These are phyloP conservation scores for Letharia columbiana DNA, from an alignment of 495 filamentous ascomycete species.

Conservation along the genomic window DNA sequence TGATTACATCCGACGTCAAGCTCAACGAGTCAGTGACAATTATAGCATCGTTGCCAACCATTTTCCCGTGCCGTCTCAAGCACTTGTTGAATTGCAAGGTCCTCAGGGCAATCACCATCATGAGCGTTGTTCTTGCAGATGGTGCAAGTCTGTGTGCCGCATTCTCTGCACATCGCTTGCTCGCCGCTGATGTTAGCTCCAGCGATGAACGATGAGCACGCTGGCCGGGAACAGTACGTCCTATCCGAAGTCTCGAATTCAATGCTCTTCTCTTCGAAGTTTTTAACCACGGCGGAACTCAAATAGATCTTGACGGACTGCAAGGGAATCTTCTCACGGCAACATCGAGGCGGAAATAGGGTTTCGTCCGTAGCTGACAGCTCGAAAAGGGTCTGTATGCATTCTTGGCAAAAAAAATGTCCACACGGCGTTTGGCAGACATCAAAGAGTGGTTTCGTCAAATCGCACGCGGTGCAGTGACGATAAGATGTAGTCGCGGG, in stretches of 20 bases:
- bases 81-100: constrained; percentile 31
- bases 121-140: constrained; percentile 41
- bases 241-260: constrained; percentile 40
- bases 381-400: constrained; percentile 36
- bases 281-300: constrained; percentile 21
- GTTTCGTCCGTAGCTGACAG: constrained; percentile 38
- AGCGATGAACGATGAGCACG: constrained; percentile 41
- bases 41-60: constrained; percentile 38
- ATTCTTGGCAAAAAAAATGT: constrained; percentile 43
- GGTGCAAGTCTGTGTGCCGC: constrained; percentile 35
- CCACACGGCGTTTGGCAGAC: constrained; percentile 22
- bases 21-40: constrained; percentile 35
- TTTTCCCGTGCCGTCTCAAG: constrained; percentile 30
- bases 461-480: constrained; percentile 15
- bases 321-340: constrained; percentile 34
- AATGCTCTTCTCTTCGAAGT: constrained; percentile 34
- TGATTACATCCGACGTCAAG: constrained; percentile 41
- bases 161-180: constrained; percentile 36
- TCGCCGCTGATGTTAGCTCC: constrained; percentile 27
- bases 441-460: constrained; percentile 5
- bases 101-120: constrained; percentile 35
- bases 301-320: constrained; percentile 30
- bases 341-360: constrained; percentile 47
- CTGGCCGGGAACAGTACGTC: constrained; percentile 40
- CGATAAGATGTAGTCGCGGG: not conserved